Conservation (phyloP, 768 basidiomycete genomes). For the Pleurotus giganteus region DNA sequence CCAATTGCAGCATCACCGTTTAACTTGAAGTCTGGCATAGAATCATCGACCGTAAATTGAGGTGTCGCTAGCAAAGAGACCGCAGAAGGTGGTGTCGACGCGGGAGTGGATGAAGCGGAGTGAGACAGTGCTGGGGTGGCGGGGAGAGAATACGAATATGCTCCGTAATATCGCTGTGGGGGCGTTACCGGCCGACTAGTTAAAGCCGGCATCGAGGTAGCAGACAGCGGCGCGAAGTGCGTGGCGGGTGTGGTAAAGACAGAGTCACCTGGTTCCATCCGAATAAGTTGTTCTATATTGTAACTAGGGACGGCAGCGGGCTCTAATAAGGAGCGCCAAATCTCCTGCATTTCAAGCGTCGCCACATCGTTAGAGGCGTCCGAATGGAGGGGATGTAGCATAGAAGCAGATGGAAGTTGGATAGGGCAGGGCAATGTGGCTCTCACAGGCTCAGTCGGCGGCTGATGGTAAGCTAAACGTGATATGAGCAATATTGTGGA, state of each 20-base stretch:
- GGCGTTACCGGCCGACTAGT: background rate
- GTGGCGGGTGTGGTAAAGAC: background rate
- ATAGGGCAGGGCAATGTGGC: background rate
- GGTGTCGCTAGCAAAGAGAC: slow-evolving; percentile 6
- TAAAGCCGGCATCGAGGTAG: background rate
- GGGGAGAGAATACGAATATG: background rate
- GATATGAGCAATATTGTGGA: background rate
- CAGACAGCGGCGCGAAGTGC: background rate
- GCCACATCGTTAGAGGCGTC: background rate
- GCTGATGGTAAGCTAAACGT: background rate
- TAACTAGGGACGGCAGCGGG: background rate
- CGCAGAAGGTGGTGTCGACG: slow-evolving; percentile 8
- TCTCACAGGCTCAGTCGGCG: background rate
- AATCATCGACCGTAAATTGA: slow-evolving; percentile 6
- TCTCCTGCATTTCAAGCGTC: background rate
- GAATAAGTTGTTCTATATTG: background rate
- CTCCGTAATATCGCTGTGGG: background rate
- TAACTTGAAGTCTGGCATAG: background rate
- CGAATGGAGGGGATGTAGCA: background rate
- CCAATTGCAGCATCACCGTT: background rate
- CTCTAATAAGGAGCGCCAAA: background rate
- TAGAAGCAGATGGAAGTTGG: background rate
- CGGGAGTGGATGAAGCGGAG: slow-evolving; percentile 10
- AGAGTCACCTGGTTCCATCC: slow-evolving; percentile 1
- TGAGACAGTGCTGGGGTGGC: slow-evolving; percentile 6